A percentile compares a stretch with the other conserved stretches of the same genome.
Evolutionary conservation across 2,329 filamentous ascomycete genomes (phyloP).

Genomic region (Madurella fahalii): DNA sequence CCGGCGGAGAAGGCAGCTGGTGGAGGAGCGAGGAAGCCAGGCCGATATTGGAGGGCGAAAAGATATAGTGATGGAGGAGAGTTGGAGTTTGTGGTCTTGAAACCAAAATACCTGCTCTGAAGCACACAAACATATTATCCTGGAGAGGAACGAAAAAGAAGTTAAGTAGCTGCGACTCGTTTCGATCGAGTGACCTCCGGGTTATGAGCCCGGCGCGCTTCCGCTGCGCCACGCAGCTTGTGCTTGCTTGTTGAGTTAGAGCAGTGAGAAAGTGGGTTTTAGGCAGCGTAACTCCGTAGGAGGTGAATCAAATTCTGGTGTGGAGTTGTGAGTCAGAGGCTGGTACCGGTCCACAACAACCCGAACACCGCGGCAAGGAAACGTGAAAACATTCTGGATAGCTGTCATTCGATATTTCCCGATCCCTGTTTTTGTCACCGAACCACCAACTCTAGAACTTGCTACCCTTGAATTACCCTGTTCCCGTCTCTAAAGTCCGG

Average conservation of each 20-base stretch:
- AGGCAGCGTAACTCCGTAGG: neutral
- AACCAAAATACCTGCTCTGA: neutral
- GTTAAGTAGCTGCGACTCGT: constrained; percentile 4
- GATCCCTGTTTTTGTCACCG: no score
- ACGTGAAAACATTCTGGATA: no score
- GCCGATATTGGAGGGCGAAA: constrained; percentile 62
- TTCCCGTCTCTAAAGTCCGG: no score
- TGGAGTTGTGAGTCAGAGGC: neutral
- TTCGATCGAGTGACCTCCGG: constrained; percentile 10
- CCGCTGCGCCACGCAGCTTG: constrained; percentile 6
- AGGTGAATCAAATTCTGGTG: neutral
- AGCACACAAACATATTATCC: neutral
- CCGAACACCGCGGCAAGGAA: no score
- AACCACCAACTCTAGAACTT: no score
- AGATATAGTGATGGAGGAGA: constrained; percentile 38
- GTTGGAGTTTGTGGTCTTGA: neutral
- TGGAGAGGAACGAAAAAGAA: neutral
- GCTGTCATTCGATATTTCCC: no score
- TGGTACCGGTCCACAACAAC: no score
- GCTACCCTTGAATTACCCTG: no score
- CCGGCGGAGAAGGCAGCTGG: constrained; percentile 75
- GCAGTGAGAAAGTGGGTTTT: neutral
- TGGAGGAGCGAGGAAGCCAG: constrained; percentile 80
- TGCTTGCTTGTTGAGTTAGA: neutral
- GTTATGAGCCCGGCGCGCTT: constrained; percentile 10